Base-by-base conservation (phyloP, 2,329 filamentous ascomycete species). In the Leptographium galeiforme region DNA sequence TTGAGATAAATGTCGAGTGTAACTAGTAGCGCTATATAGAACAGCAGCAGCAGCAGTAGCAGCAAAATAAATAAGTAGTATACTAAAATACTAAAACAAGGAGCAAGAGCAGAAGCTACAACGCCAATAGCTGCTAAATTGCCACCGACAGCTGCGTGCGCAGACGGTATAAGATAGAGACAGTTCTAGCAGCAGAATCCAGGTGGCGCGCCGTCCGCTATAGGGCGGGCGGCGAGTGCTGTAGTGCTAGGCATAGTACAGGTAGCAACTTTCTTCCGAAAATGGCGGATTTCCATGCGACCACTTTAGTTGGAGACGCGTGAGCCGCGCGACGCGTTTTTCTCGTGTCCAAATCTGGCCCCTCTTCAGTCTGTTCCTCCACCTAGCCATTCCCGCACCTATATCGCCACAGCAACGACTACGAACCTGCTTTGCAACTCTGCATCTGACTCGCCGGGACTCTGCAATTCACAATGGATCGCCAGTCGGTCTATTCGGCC, bases 401-500 rank as follows among this genome's bases (percentile, higher is more conserved):
- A 5, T 8, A 25, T 32, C n/a, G 10, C n/a, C 46, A 25, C 8
- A 12, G 8, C 32, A 30, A 10, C 14, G 32, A 8, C 32, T 25
- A 12, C 7, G 11, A 36, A 39, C 16, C 32, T 13, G 14, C 32
- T 16, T 32, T 2, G 2, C 39, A n/a, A 14, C 33, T 43, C 12
- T 41, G 41, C 44, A 30, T 39, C 18, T 40, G 16, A n/a, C 48
- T 19, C 16, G 8, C 34, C 32, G 19, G 43, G 44, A 19, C 36
- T 18, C 13, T 25, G 11, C 34, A 14, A 36, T 12, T 38, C 62
- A 67, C 60, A 51, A 94, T 95, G 88, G 91, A 98, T 76, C 80
- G 84, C 63, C 86, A 88, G 72, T 89, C 88, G 57, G 82, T 89
- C 50, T 96, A 90, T 69, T 85, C 89, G 6, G 76, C 91, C 61